These are phyloP conservation scores for Physaria fendleri DNA, from an alignment of 345 rosid genomes.

Conservation along the genomic window DNA sequence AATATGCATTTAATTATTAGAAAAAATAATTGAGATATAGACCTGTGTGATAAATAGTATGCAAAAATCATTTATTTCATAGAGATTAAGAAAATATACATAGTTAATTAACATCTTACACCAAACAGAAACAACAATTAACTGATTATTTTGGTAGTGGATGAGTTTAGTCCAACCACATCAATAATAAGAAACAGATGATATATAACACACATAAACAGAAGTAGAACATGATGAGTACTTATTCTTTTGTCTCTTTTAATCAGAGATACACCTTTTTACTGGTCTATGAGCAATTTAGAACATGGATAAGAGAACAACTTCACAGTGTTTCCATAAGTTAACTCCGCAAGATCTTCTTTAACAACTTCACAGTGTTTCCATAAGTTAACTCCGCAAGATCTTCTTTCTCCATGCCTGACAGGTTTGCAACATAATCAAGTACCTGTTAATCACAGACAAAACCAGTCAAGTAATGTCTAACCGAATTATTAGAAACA, in stretches of 20 bases:
- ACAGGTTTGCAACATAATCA: slow-evolving; percentile 53
- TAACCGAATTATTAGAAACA: not conserved
- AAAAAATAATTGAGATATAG: too few species aligned
- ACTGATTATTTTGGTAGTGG: not conserved
- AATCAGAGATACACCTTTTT: not conserved
- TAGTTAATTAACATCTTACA: not conserved
- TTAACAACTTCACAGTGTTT: slow-evolving; percentile 56
- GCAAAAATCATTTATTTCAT: too few species aligned
- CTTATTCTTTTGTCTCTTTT: slow-evolving; percentile 1
- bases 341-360: slow-evolving; percentile 52
- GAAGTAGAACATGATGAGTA: not conserved
- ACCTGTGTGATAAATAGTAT: too few species aligned
- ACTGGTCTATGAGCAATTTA: slow-evolving; percentile 9
- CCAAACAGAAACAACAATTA: not conserved
- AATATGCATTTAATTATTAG: too few species aligned
- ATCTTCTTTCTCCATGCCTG: slow-evolving; percentile 56
- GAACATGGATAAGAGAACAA: slow-evolving; percentile 64
- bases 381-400: slow-evolving; percentile 52
- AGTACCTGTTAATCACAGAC: slow-evolving; percentile 49
- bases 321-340: slow-evolving; percentile 49
- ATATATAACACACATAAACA: not conserved
- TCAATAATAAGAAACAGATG: not conserved
- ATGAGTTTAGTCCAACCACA: not conserved
- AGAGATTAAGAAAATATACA: not conserved
- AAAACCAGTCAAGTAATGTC: slow-evolving; percentile 12